Evolutionary conservation across 2,329 filamentous ascomycete genomes (phyloP), one percentile per base, ranked within the genome.

Genomic region (Claviceps maximensis): DNA sequence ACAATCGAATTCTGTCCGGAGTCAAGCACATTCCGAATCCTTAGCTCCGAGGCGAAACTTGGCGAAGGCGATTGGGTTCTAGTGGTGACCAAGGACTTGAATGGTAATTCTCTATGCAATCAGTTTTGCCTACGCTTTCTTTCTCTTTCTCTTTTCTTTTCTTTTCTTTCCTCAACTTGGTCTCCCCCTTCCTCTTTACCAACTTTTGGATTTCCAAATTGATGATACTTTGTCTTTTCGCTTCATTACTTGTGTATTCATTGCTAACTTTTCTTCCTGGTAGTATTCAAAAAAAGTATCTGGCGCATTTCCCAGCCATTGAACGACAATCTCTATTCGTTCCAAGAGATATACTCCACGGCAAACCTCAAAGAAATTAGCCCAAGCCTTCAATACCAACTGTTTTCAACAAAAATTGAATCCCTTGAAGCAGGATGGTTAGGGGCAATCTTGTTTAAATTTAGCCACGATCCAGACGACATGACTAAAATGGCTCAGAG

Each of bases 381-480:
- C 27, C 5, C 2, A 5, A 4, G 1, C 1, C 10, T 13, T 13
- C 17, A 4, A 38, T 38, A 10, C 15, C 4, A n/a, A n/a, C 15
- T 25, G 25, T 23, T 15, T 25, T 3, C 40, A 29, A 27, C 4
- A 15, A 1, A 25, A 42, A 2, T 27, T 17, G 1, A n/a, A 8
- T n/a, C 51, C 17, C 40, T 57, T 9, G 41, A 38, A 10, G 8
- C 49, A 19, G 53, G 15, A 4, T 62, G 59, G 56, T 52, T 49
- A 19, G 52, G 53, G 9, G 62, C 58, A 19, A 25, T 56, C 21
- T 40, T 62, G n/a, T 67, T 61, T 21, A 58, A 58, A 7, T 60
- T 61, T 38, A 56, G 50, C 17, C 53, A 57, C 31, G 60, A 66
- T 25, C 44, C 66, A 4, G 61, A 64, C 21, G 54, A 51, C 4